Conservation (phyloP, 306 rosid species). For the Vicia faba region DNA sequence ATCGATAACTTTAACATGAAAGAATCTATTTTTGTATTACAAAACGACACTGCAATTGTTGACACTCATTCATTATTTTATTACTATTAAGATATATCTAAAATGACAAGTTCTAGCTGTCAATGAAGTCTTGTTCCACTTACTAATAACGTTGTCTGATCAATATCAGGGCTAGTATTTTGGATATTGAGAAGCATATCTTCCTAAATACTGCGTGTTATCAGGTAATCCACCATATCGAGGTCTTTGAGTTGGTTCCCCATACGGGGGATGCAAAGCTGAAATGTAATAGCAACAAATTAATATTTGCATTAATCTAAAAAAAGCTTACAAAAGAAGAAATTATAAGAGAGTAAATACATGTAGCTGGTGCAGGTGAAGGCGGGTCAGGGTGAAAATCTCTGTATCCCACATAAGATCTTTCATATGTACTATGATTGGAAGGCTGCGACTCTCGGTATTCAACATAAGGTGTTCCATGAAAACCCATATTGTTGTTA, state of each 20-base stretch:
- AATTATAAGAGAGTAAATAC: conserved; percentile 20
- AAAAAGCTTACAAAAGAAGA: background rate
- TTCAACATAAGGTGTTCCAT: no score
- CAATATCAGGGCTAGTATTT: conserved; percentile 32
- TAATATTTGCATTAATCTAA: background rate
- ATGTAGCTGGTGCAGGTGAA: conserved; percentile 12
- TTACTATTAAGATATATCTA: background rate
- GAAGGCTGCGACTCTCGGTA: no score
- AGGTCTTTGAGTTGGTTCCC: conserved; percentile 39
- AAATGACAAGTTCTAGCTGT: background rate
- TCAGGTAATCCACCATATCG: conserved; percentile 35
- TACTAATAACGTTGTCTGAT: background rate
- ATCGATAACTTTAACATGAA: background rate
- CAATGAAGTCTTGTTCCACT: background rate
- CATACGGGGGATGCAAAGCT: conserved; percentile 52
- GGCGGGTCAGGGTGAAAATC: conserved; percentile 21
- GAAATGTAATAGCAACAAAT: conserved; percentile 39
- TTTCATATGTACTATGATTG: no score
- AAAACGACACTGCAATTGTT: background rate
- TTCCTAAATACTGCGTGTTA: conserved; percentile 33
- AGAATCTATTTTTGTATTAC: background rate
- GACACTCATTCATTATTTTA: background rate
- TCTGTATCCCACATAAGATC: conserved; percentile 26
- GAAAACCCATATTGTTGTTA: conserved; percentile 2
- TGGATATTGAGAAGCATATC: conserved; percentile 36